Base-by-base conservation (phyloP, 768 basidiomycete species). In the Lentinus brumalis region DNA sequence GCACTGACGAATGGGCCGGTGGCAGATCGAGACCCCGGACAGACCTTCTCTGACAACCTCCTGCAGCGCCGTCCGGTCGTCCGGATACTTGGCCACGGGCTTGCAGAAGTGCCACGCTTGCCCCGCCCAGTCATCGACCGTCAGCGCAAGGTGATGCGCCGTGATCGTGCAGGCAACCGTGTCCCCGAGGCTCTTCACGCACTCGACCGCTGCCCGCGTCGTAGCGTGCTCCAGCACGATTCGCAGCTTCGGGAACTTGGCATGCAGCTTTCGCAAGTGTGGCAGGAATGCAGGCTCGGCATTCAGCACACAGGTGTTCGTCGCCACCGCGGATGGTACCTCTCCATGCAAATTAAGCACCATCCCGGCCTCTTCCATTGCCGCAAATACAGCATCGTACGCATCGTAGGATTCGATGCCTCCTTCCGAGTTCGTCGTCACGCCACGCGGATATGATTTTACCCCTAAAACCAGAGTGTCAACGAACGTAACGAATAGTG, bases 141-240 rank as follows among this genome's bases (percentile, higher is more conserved):
- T 97, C 51, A 99, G 81, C 31, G 84, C 87, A 47, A 99, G 85
- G 73, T 99, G 97, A 75, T 99, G 97, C 1, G 96, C 91, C 1
- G 97, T 99, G 75, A 99, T 98, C 8, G 94, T 92, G 74, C 97
- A 98, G 18, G 87, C 96, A 44, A 99, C 95, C 18, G 88, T 97
- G 66, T 79, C 77, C 1, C 86, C 95, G 61, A 87, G 83, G 47
- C 80, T 76, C 75, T 91, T 88, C 58, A 97, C 94, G 15, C 87
- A 83, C 64, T 95, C 93, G 12, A 98, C 85, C 1, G 96, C 94
- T 29, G 91, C 92, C 44, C 91, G 84, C 2, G 95, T 96, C 0
- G 96, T 98, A 29, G 96, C 96, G 69, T 98, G 96, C 75, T 98
- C 96, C 35, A 98, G 86, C 2, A 99, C 96, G 65, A 99, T 98